Conservation (phyloP, 116 monocot species). For the Phalaenopsis hybrid region DNA sequence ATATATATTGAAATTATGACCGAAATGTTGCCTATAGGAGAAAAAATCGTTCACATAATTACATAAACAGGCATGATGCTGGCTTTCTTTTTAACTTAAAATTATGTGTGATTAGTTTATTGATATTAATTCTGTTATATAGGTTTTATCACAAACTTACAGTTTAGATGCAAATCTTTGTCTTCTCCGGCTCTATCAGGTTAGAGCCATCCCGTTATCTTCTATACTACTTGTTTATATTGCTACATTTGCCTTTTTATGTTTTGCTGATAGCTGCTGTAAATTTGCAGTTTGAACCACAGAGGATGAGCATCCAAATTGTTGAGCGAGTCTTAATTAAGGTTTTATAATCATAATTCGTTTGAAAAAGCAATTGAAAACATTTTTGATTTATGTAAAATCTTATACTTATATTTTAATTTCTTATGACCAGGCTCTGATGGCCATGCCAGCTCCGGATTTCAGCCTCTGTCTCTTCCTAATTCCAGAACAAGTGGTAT, state of each 20-base stretch:
- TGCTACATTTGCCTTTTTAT: neutral
- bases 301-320: slow-evolving; percentile 80
- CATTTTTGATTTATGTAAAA: neutral
- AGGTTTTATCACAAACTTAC: slow-evolving; percentile 91
- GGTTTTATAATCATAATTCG: slow-evolving; percentile 26
- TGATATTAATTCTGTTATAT: slow-evolving; percentile 8
- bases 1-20: neutral
- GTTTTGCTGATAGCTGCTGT: slow-evolving; percentile 10
- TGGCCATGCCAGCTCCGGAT: slow-evolving; percentile 97
- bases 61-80: neutral
- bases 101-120: neutral
- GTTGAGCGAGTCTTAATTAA: slow-evolving; percentile 79
- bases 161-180: slow-evolving; percentile 99
- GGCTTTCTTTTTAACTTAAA: neutral
- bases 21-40: neutral
- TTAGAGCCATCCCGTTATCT: slow-evolving; percentile 9
- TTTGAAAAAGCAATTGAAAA: neutral
- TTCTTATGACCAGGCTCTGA: slow-evolving; percentile 70
- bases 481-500: slow-evolving; percentile 97
- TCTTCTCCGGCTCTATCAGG: slow-evolving; percentile 98
- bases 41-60: neutral
- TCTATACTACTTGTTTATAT: neutral
- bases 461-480: slow-evolving; percentile 92
- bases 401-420: neutral
- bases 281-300: slow-evolving; percentile 81